Conservation (phyloP, 78 protist species). For the Polysphondylium violaceum region DNA sequence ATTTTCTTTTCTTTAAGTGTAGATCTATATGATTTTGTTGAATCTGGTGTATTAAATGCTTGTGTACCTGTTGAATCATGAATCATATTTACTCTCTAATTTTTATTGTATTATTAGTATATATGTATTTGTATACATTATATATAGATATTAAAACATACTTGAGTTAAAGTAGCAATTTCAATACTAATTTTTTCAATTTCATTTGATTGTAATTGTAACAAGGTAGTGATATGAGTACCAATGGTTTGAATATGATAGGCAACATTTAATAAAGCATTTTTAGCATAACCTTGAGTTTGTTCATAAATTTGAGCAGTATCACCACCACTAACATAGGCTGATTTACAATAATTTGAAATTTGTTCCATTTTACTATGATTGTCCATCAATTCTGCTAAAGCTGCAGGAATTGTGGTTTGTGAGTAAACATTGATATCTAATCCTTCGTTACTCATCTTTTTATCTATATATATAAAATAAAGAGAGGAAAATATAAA, state of each 20-base stretch:
- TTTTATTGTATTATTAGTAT: not conserved
- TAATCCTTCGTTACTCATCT: not conserved
- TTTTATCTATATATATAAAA: not conserved
- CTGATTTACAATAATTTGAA: constrained; percentile 50
- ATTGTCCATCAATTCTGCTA: constrained; percentile 61
- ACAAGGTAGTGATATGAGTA: constrained; percentile 43
- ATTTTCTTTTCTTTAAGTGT: constrained; percentile 24
- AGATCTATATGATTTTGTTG: constrained; percentile 26
- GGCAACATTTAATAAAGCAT: constrained; percentile 62
- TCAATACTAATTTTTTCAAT: constrained; percentile 28
- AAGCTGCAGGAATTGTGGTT: constrained; percentile 34
- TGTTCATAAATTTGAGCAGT: constrained; percentile 59
- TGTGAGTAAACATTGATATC: constrained; percentile 49
- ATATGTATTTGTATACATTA: not conserved
- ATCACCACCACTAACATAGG: constrained; percentile 40
- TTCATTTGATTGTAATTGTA: constrained; percentile 47
- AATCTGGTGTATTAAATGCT: constrained; percentile 4
- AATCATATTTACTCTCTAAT: constrained; percentile 53
- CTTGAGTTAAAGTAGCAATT: constrained; percentile 40
- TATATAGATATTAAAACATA: not conserved
- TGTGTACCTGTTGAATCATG: constrained; percentile 61
- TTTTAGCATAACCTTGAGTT: constrained; percentile 71
- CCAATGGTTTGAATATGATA: constrained; percentile 72
- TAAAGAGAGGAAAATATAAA: no score
- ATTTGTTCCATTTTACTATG: constrained; percentile 51